Base-by-base conservation (phyloP, 495 filamentous ascomycete species). In the Hypoxylon lienhwacheense region DNA sequence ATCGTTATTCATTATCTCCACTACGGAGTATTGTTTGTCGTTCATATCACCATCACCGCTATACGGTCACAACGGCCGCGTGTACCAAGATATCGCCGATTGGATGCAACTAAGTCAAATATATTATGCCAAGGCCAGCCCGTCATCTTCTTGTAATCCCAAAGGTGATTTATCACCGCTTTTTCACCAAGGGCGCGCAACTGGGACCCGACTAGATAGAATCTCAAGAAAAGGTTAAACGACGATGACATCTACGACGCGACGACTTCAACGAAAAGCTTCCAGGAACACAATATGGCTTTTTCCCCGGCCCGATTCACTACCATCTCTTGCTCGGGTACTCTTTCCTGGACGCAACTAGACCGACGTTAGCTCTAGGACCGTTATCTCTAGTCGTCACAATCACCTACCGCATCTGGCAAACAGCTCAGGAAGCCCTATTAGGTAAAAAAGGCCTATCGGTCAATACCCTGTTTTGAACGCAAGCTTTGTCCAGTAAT, bases 321-420 rank as follows among this genome's bases (percentile, higher is more conserved):
- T 16, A 39, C 37, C 20, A 28, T 33, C 15, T 22, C 22, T 33
- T 15, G 7, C 24, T 44, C 44, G 35, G 48, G 12, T 34, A 49
- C 8, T 28, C 24, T 14, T 10, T 12, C 25, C n/a, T 33, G 25
- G 55, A 35, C 25, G 35, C 33, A 19, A 14, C 7, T 47, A 42
- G 21, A 33, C 26, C 4, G 47, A 3, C 24, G n/a, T 40, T 10
- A 12, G 14, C 39, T 40, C 34, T 21, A 28, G 4, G 22, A 10
- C 24, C 29, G 51, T 61, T 55, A 61, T 61, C 57, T 61, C 33
- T 47, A 28, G 4, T 22, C 22, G 19, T 47, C 47, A 20, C 26
- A 51, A 29, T 2, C 51, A 61, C 57, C 57, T 55, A 55, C 57
- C 51, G 11, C 20, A 47, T 61, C 46, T 6, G 51, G 57, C 16